These are phyloP conservation scores for Aspergillus fumigatus DNA, from an alignment of 2,329 filamentous ascomycete genomes.

Conservation along the genomic window DNA sequence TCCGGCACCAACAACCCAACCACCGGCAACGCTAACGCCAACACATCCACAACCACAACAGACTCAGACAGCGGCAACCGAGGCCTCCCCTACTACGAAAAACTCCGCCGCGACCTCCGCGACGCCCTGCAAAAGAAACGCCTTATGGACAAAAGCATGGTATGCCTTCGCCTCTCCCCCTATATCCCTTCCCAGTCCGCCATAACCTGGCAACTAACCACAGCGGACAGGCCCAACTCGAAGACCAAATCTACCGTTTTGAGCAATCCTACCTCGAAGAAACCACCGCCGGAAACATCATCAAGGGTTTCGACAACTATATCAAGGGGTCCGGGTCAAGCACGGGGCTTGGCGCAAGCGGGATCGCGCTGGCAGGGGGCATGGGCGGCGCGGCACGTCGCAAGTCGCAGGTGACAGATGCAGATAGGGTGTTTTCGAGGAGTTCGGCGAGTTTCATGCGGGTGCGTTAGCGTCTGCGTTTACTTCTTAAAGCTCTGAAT, in stretches of 20 bases:
- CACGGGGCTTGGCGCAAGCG: constrained; percentile 26
- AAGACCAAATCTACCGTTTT: constrained; percentile 78
- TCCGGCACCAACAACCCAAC: constrained; percentile 12
- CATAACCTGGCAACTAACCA: constrained; percentile 6
- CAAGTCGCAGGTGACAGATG: constrained; percentile 42
- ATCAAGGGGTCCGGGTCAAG: constrained; percentile 77
- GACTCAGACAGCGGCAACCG: constrained; percentile 32
- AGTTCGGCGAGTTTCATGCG: constrained; percentile 48
- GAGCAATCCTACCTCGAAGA: constrained; percentile 89
- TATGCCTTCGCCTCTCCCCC: constrained; percentile 19
- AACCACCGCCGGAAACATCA: constrained; percentile 85
- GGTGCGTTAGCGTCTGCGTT: constrained; percentile 20
- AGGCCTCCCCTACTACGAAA: constrained; percentile 65
- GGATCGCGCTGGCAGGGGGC: constrained; percentile 27
- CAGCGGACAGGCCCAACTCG: constrained; percentile 50
- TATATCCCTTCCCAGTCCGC: not conserved
- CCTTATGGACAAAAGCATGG: constrained; percentile 57
- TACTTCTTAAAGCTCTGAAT: not conserved
- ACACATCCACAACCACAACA: constrained; percentile 19
- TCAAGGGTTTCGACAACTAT: constrained; percentile 96
- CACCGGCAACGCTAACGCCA: constrained; percentile 14
- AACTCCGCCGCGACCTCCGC: constrained; percentile 62
- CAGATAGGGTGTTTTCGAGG: constrained; percentile 45
- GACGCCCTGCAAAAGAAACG: constrained; percentile 64
- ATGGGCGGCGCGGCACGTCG: constrained; percentile 30